phyloP scores from a whole-genome alignment of 2,329 filamentous ascomycete genomes.

The Fusarium liriodendri region DNA sequence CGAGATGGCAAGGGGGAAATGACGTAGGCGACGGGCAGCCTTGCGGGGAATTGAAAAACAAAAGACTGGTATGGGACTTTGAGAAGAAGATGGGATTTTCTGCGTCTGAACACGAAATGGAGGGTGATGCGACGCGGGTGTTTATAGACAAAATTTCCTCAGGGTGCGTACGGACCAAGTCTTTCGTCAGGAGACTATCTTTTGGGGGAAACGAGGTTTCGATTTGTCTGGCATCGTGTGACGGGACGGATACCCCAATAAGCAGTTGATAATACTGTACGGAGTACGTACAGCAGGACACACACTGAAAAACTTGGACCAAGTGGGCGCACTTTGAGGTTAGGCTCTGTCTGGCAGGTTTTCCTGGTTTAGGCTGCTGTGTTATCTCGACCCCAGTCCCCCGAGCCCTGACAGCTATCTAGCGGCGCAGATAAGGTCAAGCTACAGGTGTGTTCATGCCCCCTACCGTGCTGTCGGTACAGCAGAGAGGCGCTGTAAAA shows the following conservation, averaged over 20 bases:
- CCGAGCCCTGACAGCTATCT: neutral
- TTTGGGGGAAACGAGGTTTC: neutral
- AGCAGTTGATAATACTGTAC: conserved; percentile 24
- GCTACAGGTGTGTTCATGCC: neutral
- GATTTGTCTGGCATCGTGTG: conserved; percentile 25
- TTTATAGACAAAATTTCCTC: conserved; percentile 28
- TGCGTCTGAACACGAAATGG: neutral
- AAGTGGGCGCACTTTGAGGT: conserved; percentile 29
- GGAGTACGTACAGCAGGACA: neutral
- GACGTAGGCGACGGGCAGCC: conserved; percentile 39
- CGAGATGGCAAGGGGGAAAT: conserved; percentile 14
- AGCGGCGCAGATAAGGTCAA: neutral
- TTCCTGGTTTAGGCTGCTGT: conserved; percentile 8
- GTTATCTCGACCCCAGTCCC: conserved; percentile 31
- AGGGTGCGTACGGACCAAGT: conserved; percentile 25
- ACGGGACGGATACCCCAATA: neutral
- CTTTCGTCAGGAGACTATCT: conserved; percentile 5
- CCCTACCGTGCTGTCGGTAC: neutral
- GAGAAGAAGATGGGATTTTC: neutral
- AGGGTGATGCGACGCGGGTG: conserved; percentile 7
- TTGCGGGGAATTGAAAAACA: neutral
- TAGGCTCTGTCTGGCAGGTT: conserved; percentile 18
- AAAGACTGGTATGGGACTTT: neutral
- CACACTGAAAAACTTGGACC: conserved; percentile 17
- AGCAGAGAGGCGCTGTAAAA: neutral